phyloP scores from a whole-genome alignment of 2,329 filamentous ascomycete genomes.

The Pyrenochaeta sp. region DNA sequence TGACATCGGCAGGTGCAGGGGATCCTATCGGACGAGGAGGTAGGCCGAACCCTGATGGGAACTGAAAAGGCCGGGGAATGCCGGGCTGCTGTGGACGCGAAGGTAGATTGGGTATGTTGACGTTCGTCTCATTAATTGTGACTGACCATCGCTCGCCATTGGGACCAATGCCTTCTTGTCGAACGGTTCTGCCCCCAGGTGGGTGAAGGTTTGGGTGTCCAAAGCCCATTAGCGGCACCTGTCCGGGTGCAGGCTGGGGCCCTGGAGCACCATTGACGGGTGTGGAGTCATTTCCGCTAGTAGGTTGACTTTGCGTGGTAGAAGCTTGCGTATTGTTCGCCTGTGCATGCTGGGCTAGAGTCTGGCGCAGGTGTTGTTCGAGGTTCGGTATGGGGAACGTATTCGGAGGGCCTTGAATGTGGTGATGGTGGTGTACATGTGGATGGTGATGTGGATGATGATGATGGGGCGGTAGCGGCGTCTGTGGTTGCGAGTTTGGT shows the following conservation, averaged over 20 bases:
- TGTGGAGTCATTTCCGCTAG: slow-evolving; percentile 15
- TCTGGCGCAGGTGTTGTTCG: slow-evolving; percentile 35
- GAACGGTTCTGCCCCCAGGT: slow-evolving; percentile 53
- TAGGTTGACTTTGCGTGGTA: slow-evolving; percentile 5
- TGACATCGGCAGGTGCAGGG: slow-evolving; percentile 17
- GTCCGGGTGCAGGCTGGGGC: slow-evolving; percentile 4
- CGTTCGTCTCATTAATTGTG: slow-evolving; percentile 58
- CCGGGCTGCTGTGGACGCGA: slow-evolving; percentile 28
- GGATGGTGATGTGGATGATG: slow-evolving; percentile 27
- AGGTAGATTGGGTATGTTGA: slow-evolving; percentile 28
- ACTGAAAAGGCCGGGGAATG: slow-evolving; percentile 26
- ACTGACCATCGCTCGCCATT: slow-evolving; percentile 64
- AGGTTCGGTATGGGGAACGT: slow-evolving; percentile 27
- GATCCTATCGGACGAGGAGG: slow-evolving; percentile 25
- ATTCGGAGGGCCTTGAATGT: slow-evolving; percentile 19
- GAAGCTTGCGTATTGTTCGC: slow-evolving; percentile 7
- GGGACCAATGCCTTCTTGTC: slow-evolving; percentile 60
- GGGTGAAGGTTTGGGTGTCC: slow-evolving; percentile 22
- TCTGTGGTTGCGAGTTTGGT: slow-evolving; percentile 39
- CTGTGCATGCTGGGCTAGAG: slow-evolving; percentile 27
- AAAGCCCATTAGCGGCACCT: neutral
- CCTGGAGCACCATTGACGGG: slow-evolving; percentile 15
- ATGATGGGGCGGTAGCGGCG: slow-evolving; percentile 20
- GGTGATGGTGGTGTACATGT: slow-evolving; percentile 27
- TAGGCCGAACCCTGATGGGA: slow-evolving; percentile 28